Percentiles rank a stretch among this genome's conserved stretches.
Conservation (phyloP, 768 basidiomycete species). For the Suillus bovinus region DNA sequence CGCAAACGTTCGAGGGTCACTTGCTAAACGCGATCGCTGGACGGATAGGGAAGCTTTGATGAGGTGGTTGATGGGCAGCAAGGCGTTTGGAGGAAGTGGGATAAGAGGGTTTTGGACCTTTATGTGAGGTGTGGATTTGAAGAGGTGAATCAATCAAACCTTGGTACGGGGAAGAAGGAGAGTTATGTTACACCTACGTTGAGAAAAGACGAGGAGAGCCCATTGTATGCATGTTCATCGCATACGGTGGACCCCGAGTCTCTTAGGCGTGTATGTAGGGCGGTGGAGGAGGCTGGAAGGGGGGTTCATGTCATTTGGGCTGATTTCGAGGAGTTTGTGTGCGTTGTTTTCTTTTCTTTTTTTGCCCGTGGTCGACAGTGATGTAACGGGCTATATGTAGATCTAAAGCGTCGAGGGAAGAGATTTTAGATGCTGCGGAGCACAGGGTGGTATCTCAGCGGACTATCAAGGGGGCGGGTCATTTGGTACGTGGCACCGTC, state of each 20-base stretch:
- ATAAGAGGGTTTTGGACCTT: background rate
- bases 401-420: constrained; percentile 25
- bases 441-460: constrained; percentile 22
- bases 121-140: background rate
- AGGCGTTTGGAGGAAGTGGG: constrained; percentile 2
- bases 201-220: constrained; percentile 33
- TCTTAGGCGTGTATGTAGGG: constrained; percentile 20
- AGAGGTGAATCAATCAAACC: background rate
- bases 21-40: constrained; percentile 29
- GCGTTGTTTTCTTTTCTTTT: background rate
- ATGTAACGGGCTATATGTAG: constrained; percentile 8
- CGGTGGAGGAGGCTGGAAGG: constrained; percentile 14
- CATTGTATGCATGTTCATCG: constrained; percentile 23
- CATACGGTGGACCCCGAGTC: constrained; percentile 29
- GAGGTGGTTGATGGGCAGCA: constrained; percentile 19
- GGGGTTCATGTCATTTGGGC: constrained; percentile 33
- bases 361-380: background rate
- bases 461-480: constrained; percentile 29
- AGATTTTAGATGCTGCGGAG: constrained; percentile 30
- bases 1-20: constrained; percentile 30
- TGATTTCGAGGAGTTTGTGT: constrained; percentile 33
- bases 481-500: constrained; percentile 22
- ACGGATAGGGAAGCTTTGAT: constrained; percentile 20
- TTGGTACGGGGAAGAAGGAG: background rate
- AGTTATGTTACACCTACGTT: constrained; percentile 21